These are phyloP conservation scores for Pontederia paniculata DNA, from an alignment of 176 grass and related monocot species.

Conservation along the genomic window DNA sequence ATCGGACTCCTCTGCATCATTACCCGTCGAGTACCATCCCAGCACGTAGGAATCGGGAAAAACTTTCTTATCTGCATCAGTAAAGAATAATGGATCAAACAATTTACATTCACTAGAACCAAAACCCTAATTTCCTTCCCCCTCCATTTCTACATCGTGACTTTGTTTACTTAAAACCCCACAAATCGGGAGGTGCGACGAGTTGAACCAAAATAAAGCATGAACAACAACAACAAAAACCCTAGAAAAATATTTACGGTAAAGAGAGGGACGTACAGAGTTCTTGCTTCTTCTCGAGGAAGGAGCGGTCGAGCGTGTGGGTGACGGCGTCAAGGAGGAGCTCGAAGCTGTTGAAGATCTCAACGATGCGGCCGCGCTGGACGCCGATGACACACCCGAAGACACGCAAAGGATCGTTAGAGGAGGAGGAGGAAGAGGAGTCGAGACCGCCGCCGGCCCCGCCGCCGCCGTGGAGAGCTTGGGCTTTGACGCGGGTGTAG, in stretches of 20 bases:
- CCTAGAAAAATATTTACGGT: not conserved
- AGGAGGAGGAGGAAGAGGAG: not conserved
- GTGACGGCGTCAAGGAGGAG: constrained; percentile 74
- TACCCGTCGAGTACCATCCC: constrained; percentile 96
- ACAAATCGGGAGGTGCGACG: not conserved
- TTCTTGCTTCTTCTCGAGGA: constrained; percentile 99
- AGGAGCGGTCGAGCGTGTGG: constrained; percentile 71
- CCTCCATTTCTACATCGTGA: not conserved
- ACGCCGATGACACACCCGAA: constrained; percentile 95
- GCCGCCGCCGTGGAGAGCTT: constrained; percentile 29
- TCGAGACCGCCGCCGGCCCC: not conserved
- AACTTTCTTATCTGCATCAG: constrained; percentile 91
- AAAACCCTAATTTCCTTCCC: constrained; percentile 14
- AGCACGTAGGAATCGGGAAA: constrained; percentile 88
- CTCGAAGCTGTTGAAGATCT: constrained; percentile 99
- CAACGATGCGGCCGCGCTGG: constrained; percentile 82
- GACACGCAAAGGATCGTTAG: constrained; percentile 29
- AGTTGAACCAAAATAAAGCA: not conserved
- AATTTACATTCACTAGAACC: not conserved
- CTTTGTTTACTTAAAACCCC: not conserved
- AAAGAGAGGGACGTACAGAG: constrained; percentile 40
- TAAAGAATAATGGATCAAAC: constrained; percentile 18
- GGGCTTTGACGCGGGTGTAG: constrained; percentile 89
- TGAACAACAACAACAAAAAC: constrained; percentile 10
- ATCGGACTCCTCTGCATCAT: constrained; percentile 82